Evolutionary conservation across 257 asterid genomes (phyloP), one percentile per base, ranked within the genome.

Genomic region (Rubia yunnanensis): DNA sequence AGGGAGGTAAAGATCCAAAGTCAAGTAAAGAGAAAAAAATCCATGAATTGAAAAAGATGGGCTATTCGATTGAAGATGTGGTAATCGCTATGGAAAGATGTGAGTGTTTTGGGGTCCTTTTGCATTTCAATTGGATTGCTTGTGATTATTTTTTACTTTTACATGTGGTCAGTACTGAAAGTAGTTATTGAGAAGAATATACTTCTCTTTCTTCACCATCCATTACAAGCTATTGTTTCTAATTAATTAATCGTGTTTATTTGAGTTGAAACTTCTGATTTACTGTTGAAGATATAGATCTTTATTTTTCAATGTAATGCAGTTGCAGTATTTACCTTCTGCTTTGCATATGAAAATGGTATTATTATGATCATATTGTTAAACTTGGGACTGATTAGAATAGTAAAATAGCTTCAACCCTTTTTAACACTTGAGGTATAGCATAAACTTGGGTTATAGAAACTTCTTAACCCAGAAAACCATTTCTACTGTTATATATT

Each of bases 31-130:
- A 82, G 49, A 67, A 65, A 62, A 78, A 67, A 13, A 46, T 75
- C 35, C 30, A 60, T 18, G 17, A 65, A 26, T 69, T 83, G 35
- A 62, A 58, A 52, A 69, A 77, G 34, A 83, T 83, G 89, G 89
- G 89, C 30, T 83, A 73, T 48, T 38, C 75, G 1, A 60, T 36
- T 38, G 80, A 77, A 30, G 89, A 78, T 72, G 82, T 79, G 70
- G 41, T 70, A 24, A 28, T 68, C 50, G 89, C 89, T n/a, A 69
- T 83, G 75, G 77, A 81, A 26, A 78, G 84, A 78, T 83, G 81
- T 68, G 38, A 5, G 78, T 65, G 13, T 46, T 13, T 64, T 14
- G 28, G n/a, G n/a, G 17, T 14, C 7, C 5, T 54, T 49, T 48
- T 26, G 18, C 30, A 11, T 48, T 41, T 26, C 8, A 5, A 41